Evolutionary conservation across 768 basidiomycete species (phyloP).

Genomic region (Hysterangium stoloniferum): DNA sequence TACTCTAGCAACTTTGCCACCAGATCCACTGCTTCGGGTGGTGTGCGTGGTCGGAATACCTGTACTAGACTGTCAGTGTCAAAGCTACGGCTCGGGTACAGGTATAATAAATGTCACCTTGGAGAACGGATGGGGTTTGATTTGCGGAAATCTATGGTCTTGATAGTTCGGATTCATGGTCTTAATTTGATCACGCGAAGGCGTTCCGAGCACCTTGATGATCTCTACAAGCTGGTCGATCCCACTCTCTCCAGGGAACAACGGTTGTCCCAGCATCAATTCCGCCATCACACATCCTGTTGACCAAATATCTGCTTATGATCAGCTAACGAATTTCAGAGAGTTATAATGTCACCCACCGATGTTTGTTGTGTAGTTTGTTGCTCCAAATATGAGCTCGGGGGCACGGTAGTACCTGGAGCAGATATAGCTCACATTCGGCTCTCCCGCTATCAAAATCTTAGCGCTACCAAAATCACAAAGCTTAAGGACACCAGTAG

Average conservation of each 20-base stretch:
- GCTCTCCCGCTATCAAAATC: constrained; percentile 95
- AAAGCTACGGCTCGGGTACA: background rate
- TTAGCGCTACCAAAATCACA: constrained; percentile 99
- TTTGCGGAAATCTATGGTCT: constrained; percentile 99
- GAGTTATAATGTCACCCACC: constrained; percentile 43
- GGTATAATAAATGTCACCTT: constrained; percentile 60
- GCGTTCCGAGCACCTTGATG: constrained; percentile 98
- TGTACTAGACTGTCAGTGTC: constrained; percentile 24
- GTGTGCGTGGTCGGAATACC: constrained; percentile 98
- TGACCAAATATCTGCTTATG: constrained; percentile 86
- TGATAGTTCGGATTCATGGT: constrained; percentile 99
- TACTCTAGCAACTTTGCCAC: constrained; percentile 95
- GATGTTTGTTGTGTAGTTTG: constrained; percentile 99
- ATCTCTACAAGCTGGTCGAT: constrained; percentile 99
- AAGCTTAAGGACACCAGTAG: constrained; percentile 92
- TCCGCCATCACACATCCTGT: constrained; percentile 99
- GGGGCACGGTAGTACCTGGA: constrained; percentile 99
- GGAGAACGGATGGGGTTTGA: constrained; percentile 98
- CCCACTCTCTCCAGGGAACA: constrained; percentile 98
- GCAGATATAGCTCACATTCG: constrained; percentile 99
- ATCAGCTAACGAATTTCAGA: background rate
- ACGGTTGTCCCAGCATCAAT: constrained; percentile 95
- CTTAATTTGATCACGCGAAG: constrained; percentile 99
- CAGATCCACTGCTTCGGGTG: constrained; percentile 91
- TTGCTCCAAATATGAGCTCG: constrained; percentile 98